These are phyloP conservation scores for Plasmodium malariae DNA, from an alignment of 169 alveolate genomes.

Conservation along the genomic window DNA sequence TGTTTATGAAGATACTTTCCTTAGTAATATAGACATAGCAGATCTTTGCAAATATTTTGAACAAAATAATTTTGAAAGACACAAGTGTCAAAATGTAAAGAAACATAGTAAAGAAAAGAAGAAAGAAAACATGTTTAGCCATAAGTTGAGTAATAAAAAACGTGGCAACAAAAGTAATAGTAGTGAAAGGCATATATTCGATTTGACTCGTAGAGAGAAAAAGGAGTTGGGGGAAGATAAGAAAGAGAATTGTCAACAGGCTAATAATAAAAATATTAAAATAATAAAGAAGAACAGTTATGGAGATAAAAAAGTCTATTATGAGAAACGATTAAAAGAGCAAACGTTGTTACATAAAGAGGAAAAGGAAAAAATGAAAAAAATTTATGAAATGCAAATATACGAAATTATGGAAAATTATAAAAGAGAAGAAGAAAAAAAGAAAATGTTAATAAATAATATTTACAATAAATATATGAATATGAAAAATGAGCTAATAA, in stretches of 20 bases:
- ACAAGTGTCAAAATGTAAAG: too few relatives aligned
- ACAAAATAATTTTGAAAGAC: too few relatives aligned
- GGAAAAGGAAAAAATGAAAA: slow-evolving; percentile 39
- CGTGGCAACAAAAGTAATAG: neutral
- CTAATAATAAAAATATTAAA: too few relatives aligned
- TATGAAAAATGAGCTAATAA: slow-evolving; percentile 35
- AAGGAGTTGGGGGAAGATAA: neutral
- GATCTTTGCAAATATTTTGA: too few relatives aligned
- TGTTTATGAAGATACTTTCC: too few relatives aligned
- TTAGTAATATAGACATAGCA: too few relatives aligned
- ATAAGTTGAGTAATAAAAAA: too few relatives aligned
- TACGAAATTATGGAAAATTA: slow-evolving; percentile 30
- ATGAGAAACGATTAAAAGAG: slow-evolving; percentile 23
- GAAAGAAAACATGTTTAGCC: neutral
- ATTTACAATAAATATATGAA: slow-evolving; percentile 58
- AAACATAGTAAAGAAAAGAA: too few relatives aligned
- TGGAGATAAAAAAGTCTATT: neutral
- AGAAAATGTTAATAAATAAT: slow-evolving; percentile 33
- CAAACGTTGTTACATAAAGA: slow-evolving; percentile 21
- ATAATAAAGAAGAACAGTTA: neutral
- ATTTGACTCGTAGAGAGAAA: neutral
- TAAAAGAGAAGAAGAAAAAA: slow-evolving; percentile 27
- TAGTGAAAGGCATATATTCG: neutral
- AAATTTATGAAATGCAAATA: slow-evolving; percentile 1
- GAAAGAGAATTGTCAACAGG: neutral